Percentiles rank a stretch among this genome's conserved stretches.
These are phyloP conservation scores for Zymoseptoria brevis DNA, from an alignment of 2,329 filamentous ascomycete species.

Conservation along the genomic window DNA sequence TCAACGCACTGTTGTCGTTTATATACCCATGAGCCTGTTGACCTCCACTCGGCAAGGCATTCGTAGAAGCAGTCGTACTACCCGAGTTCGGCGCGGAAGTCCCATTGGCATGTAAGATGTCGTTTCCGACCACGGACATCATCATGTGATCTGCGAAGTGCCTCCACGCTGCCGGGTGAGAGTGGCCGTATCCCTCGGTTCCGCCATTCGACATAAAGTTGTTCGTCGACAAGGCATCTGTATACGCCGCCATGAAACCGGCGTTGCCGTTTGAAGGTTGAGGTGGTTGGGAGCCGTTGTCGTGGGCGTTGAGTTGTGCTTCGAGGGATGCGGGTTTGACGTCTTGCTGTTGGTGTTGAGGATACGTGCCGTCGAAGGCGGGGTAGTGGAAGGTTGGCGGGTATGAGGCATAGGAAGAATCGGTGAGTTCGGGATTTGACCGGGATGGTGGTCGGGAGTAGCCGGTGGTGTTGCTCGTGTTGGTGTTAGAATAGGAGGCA, in stretches of 20 bases:
- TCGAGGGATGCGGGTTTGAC: constrained; percentile 17
- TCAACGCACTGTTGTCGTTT: constrained; percentile 8
- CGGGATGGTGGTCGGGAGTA: constrained; percentile 10
- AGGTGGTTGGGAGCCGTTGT: constrained; percentile 9
- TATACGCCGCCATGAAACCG: constrained; percentile 7
- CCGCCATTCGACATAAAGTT: constrained; percentile 10
- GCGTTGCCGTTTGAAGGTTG: constrained; percentile 13
- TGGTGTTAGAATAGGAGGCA: constrained; percentile 6
- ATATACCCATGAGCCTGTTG: constrained; percentile 12
- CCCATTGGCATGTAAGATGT: neutral
- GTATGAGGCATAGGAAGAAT: constrained; percentile 6
- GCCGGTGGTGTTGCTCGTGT: constrained; percentile 7
- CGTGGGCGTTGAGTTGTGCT: constrained; percentile 14
- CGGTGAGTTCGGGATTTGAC: constrained; percentile 11
- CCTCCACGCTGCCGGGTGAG: constrained; percentile 26
- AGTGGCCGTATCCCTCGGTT: constrained; percentile 5
- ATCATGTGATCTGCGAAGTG: constrained; percentile 27
- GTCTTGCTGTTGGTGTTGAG: constrained; percentile 8
- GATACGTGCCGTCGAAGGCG: constrained; percentile 9
- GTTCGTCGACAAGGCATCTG: constrained; percentile 7
- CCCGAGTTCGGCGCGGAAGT: neutral
- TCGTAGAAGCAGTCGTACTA: neutral
- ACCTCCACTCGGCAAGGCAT: neutral
- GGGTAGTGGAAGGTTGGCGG: constrained; percentile 10
- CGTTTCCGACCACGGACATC: constrained; percentile 6